Evolutionary conservation across 2,329 filamentous ascomycete genomes (phyloP).

Genomic region (Sclerotinia subarctica): DNA sequence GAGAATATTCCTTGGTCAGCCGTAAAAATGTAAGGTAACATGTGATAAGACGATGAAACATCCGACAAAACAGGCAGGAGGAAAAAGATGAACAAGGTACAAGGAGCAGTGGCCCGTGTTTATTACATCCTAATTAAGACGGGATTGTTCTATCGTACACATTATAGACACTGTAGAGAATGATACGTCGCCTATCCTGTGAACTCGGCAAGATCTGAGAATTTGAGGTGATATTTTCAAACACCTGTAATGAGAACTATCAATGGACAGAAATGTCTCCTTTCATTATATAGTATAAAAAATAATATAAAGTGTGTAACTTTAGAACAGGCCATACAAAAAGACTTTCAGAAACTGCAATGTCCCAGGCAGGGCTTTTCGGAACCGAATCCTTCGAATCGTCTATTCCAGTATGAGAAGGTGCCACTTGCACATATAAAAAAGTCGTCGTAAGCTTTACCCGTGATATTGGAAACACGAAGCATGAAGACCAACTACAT

Average conservation of each 20-base stretch:
- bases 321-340: neutral
- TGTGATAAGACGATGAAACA: neutral
- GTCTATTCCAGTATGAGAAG: neutral
- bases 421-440: conserved; percentile 2
- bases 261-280: neutral
- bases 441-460: conserved; percentile 19
- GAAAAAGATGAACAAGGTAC: neutral
- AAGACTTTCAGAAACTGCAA: neutral
- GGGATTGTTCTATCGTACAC: neutral
- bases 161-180: neutral
- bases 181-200: neutral
- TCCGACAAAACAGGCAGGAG: neutral
- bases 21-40: neutral
- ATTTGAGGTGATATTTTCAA: neutral
- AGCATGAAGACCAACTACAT: neutral
- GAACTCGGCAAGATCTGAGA: neutral
- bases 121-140: neutral
- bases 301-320: neutral
- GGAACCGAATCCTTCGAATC: neutral
- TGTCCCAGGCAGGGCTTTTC: neutral
- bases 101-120: neutral
- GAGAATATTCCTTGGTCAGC: neutral
- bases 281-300: neutral
- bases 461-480: conserved; percentile 9
- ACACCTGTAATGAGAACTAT: neutral